Conservation (phyloP, 805 yeast genomes). For the Maudiozyma serrabonitensis region DNA sequence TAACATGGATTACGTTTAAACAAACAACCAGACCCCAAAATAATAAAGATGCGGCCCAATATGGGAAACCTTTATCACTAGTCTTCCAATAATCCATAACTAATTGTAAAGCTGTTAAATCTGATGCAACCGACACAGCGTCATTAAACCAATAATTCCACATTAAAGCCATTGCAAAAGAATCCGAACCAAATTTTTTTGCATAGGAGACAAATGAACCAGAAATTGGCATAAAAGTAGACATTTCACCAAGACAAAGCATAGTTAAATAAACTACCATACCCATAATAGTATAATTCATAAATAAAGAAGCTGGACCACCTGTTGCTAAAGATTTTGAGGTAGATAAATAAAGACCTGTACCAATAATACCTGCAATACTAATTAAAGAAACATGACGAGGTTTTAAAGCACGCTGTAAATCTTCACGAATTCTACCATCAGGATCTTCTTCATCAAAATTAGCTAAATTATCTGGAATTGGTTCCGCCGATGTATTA, state of each 20-base stretch:
- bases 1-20: slow-evolving; percentile 41
- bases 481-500: slow-evolving; percentile 27
- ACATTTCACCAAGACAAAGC: slow-evolving; percentile 48
- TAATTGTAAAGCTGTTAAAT: slow-evolving; percentile 51
- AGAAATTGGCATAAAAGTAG: slow-evolving; percentile 44
- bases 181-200: slow-evolving; percentile 52
- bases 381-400: slow-evolving; percentile 76
- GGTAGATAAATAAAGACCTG: slow-evolving; percentile 50
- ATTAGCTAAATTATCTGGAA: neutral
- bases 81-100: slow-evolving; percentile 42
- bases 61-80: slow-evolving; percentile 30
- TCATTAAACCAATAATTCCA: slow-evolving; percentile 62
- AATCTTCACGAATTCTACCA: slow-evolving; percentile 7
- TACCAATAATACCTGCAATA: slow-evolving; percentile 68
- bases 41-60: slow-evolving; percentile 42
- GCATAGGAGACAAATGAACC: slow-evolving; percentile 52
- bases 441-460: slow-evolving; percentile 6
- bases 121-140: slow-evolving; percentile 56
- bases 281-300: slow-evolving; percentile 43
- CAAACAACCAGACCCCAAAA: slow-evolving; percentile 43
- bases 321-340: slow-evolving; percentile 42
- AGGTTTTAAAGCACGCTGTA: slow-evolving; percentile 33
- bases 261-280: slow-evolving; percentile 43
- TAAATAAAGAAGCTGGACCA: slow-evolving; percentile 44
- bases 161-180: slow-evolving; percentile 62